Percentiles rank a stretch among this genome's conserved stretches.
phyloP scores from a whole-genome alignment of 2,329 filamentous ascomycete species.

The Pseudogymnoascus sp. region DNA sequence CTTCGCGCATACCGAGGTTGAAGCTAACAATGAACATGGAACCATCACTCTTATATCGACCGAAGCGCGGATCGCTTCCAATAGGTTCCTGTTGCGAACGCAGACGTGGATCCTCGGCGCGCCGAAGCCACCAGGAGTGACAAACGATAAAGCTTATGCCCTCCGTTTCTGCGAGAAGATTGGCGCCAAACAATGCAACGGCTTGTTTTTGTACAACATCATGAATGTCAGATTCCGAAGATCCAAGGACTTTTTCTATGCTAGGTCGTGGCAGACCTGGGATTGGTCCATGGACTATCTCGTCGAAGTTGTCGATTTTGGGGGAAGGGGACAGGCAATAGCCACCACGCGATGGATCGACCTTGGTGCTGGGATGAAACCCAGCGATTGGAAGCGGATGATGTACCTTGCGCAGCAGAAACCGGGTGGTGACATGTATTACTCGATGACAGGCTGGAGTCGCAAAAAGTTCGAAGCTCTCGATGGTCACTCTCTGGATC shows the following conservation, averaged over 20 bases:
- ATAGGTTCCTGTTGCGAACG: constrained; percentile 18
- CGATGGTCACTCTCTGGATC: neutral
- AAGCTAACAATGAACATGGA: neutral
- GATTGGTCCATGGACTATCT: constrained; percentile 16
- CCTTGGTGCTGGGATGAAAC: constrained; percentile 16
- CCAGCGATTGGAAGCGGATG: constrained; percentile 13
- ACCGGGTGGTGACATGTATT: neutral
- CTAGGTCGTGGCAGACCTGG: constrained; percentile 11
- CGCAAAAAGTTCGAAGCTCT: neutral
- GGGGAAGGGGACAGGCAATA: constrained; percentile 13
- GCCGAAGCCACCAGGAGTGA: neutral
- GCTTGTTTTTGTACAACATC: constrained; percentile 9
- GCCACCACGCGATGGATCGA: constrained; percentile 16
- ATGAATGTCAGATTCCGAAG: constrained; percentile 10
- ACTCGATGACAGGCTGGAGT: neutral
- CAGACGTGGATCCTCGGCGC: constrained; percentile 17
- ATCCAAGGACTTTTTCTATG: neutral
- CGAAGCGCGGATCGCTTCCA: constrained; percentile 16
- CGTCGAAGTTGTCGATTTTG: constrained; percentile 14
- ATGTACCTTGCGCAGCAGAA: neutral
- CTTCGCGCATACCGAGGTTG: neutral
- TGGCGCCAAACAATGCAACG: constrained; percentile 6
- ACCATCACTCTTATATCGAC: constrained; percentile 16
- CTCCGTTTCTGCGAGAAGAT: neutral
- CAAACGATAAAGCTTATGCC: neutral